Percentiles rank a stretch among this genome's conserved stretches.
Conservation (phyloP, 2,329 filamentous ascomycete species). For the Tolypocladium tropicale region DNA sequence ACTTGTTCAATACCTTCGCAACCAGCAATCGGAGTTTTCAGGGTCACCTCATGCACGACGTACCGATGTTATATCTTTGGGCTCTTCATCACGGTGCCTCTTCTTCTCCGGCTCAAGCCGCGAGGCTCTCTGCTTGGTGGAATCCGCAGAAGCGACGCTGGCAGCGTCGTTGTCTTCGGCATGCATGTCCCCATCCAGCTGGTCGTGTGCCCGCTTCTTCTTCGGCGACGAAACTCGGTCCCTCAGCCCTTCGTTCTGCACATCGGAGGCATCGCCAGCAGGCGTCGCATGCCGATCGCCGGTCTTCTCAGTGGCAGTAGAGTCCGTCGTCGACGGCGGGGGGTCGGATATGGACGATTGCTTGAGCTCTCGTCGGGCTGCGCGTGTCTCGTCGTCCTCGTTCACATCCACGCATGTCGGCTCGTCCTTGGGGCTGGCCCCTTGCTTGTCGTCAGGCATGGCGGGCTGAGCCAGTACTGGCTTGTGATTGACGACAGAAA, state of each 20-base stretch:
- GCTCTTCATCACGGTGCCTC: constrained; percentile 44
- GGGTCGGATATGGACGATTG: constrained; percentile 52
- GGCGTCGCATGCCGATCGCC: constrained; percentile 19
- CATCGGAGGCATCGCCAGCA: constrained; percentile 21
- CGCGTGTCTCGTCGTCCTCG: constrained; percentile 54
- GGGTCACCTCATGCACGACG: constrained; percentile 4
- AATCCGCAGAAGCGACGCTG: constrained; percentile 30
- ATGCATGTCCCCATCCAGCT: constrained; percentile 41
- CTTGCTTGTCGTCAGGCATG: constrained; percentile 35
- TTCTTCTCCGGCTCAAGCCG: constrained; percentile 53
- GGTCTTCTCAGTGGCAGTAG: constrained; percentile 11
- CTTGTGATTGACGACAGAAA: background rate
- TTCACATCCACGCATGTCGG: constrained; percentile 23
- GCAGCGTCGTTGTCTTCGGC: constrained; percentile 30
- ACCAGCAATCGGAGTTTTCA: background rate
- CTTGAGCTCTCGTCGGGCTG: constrained; percentile 53
- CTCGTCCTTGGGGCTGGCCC: constrained; percentile 28
- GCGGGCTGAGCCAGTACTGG: constrained; percentile 1
- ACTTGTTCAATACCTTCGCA: background rate
- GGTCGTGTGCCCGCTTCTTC: constrained; percentile 54
- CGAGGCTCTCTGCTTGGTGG: constrained; percentile 36
- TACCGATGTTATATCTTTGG: constrained; percentile 22
- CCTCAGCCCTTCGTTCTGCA: constrained; percentile 27
- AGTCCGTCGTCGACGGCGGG: constrained; percentile 10
- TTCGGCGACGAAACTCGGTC: constrained; percentile 50